phyloP scores from a whole-genome alignment of 352 stramenopile genomes.

The Elongisporangium anandrum region DNA sequence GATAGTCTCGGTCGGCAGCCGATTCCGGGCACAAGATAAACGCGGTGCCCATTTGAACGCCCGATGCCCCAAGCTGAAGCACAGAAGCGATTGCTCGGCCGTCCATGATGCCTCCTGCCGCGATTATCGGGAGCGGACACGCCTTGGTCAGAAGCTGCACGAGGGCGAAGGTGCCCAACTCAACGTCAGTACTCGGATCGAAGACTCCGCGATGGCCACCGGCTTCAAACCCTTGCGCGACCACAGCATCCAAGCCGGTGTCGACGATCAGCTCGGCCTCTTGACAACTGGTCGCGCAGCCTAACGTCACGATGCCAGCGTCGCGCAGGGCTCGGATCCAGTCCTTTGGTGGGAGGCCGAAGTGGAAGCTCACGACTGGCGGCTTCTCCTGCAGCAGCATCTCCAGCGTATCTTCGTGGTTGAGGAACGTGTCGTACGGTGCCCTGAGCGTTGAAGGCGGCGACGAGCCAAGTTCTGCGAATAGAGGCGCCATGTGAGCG shows the following conservation, averaged over 20 bases:
- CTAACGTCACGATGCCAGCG: slow-evolving; percentile 35
- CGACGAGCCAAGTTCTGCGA: slow-evolving; percentile 23
- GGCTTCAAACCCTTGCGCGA: slow-evolving; percentile 56
- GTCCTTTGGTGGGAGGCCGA: slow-evolving; percentile 29
- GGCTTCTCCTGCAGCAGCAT: slow-evolving; percentile 47
- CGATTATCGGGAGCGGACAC: slow-evolving; percentile 41
- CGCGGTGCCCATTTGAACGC: slow-evolving; percentile 58
- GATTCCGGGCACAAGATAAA: slow-evolving; percentile 50
- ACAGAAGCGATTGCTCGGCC: slow-evolving; percentile 31
- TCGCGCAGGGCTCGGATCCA: slow-evolving; percentile 29
- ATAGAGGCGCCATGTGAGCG: slow-evolving; percentile 27
- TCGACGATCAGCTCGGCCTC: slow-evolving; percentile 22
- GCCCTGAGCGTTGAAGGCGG: slow-evolving; percentile 7
- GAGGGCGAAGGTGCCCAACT: slow-evolving; percentile 39
- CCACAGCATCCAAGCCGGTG: slow-evolving; percentile 32
- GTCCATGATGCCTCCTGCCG: slow-evolving; percentile 52
- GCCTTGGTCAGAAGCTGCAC: slow-evolving; percentile 40
- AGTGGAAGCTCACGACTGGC: slow-evolving; percentile 65
- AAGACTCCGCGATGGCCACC: slow-evolving; percentile 57
- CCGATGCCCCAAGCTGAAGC: slow-evolving; percentile 36
- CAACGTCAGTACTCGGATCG: slow-evolving; percentile 14
- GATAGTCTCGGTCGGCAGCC: slow-evolving; percentile 23
- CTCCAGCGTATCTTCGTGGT: slow-evolving; percentile 30
- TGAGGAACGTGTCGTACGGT: slow-evolving; percentile 22
- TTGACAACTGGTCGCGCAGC: slow-evolving; percentile 32